Base-by-base conservation (phyloP, 805 yeast species). In the Tetrapisispora iriomotensis region DNA sequence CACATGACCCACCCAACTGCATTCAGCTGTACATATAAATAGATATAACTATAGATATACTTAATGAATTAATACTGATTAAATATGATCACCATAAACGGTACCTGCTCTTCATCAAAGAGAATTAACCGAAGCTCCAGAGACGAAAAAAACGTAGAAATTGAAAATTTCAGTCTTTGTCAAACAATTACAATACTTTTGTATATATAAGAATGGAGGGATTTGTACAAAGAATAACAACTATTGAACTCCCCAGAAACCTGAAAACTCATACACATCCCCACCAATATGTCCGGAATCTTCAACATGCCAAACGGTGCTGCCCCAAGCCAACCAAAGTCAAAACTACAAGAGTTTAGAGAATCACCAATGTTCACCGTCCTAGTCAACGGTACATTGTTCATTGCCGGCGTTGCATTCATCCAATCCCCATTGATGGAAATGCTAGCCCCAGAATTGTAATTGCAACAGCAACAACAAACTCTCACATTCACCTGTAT, bases 361-460 rank as follows among this genome's bases (percentile, higher is more conserved):
- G 70, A 72, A 48, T 63, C 79, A 34, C 92, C 92, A 45, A 70
- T 70, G 13, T 82, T 68, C 66, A 77, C 85, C 42, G 66, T 81
- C 40, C 69, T 75, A 36, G 59, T 81, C 32, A 82, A 82, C 61
- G 75, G 73, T 43, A 70, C 68, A 29, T 67, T 81, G 45, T 82
- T 83, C 54, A 74, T 72, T 42, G 75, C 82, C 35, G 92, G 92
- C 58, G 82, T 81, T 49, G 75, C 77, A 19, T 74, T 82, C 60
- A 74, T 83, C 50, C 85, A 79, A 66, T 79, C 87, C 35, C 81
- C 88, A 49, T 63, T 80, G 53, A 79, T 80, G 84, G 90, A 82
- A 42, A 74, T 79, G 75, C 65, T 82, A 65, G 87, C 81, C 52
- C 92, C 92, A 38, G 90, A 82, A 61, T 70, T 61, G 39, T 60